phyloP scores from a whole-genome alignment of 73 alveolate genomes.

The Uronychia setigera region DNA sequence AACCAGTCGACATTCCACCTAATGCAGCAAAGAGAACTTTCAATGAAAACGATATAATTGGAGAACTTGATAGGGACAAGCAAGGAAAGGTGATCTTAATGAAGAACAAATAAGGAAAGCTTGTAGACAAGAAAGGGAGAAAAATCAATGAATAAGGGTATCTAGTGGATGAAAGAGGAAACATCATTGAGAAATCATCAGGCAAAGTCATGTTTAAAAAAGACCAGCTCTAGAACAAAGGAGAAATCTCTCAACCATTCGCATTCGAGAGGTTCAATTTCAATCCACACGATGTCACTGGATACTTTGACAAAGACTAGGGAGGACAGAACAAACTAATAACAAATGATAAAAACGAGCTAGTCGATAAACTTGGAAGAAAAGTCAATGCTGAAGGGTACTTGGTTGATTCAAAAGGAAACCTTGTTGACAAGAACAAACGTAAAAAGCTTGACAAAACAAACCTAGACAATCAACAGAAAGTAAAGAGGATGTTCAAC shows the following conservation, averaged over 20 bases:
- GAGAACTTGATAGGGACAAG: slow-evolving; percentile 58
- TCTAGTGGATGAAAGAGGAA: slow-evolving; percentile 47
- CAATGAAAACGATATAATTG: slow-evolving; percentile 54
- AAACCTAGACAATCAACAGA: neutral
- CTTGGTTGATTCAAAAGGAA: slow-evolving; percentile 23
- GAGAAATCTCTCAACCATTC: slow-evolving; percentile 68
- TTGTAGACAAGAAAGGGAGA: slow-evolving; percentile 56
- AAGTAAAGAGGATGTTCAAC: slow-evolving; percentile 14
- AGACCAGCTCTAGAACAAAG: slow-evolving; percentile 40
- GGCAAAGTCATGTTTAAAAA: slow-evolving; percentile 40
- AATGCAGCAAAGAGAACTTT: slow-evolving; percentile 41
- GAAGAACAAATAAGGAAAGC: slow-evolving; percentile 29
- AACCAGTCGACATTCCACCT: slow-evolving; percentile 37
- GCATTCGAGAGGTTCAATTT: slow-evolving; percentile 51
- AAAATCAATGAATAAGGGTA: slow-evolving; percentile 58
- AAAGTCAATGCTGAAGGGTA: neutral
- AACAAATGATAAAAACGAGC: neutral
- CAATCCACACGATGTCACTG: slow-evolving; percentile 50
- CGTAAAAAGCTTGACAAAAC: slow-evolving; percentile 27
- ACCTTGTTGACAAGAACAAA: slow-evolving; percentile 18
- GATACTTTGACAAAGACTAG: slow-evolving; percentile 51
- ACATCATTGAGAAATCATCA: slow-evolving; percentile 34
- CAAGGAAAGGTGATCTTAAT: slow-evolving; percentile 46
- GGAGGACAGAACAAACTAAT: neutral
- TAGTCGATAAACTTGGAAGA: neutral